Evolutionary conservation across 2,329 filamentous ascomycete genomes (phyloP).

Genomic region (Penicillium sp.): DNA sequence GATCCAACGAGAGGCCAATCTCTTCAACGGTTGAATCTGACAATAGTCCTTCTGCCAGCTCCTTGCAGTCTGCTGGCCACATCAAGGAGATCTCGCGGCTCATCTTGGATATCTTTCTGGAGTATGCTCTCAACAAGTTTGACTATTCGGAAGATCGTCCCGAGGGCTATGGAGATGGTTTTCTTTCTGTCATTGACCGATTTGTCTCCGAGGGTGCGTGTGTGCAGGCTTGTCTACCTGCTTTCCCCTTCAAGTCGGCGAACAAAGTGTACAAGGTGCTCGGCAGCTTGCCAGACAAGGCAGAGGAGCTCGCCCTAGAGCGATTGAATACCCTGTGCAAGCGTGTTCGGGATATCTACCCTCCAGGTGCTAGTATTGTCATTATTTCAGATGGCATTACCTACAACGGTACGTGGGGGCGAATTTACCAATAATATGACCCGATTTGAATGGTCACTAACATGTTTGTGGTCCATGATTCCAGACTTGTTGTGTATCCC

Average conservation of each 20-base stretch:
- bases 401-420: neutral
- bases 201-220: neutral
- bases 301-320: neutral
- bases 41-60: neutral
- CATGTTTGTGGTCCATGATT: neutral
- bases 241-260: neutral
- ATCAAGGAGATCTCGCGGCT: neutral
- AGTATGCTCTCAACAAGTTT: neutral
- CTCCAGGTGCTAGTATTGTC: neutral
- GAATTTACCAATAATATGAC: neutral
- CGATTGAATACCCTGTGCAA: neutral
- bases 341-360: neutral
- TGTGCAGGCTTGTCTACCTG: neutral
- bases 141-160: neutral
- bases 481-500: neutral
- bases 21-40: neutral
- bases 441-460: neutral
- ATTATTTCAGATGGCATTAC: neutral
- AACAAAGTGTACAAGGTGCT: neutral
- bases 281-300: neutral
- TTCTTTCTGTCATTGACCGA: neutral
- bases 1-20: neutral
- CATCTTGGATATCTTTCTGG: neutral
- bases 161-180: neutral
- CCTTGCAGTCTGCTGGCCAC: neutral